Conservation (phyloP, 2,329 filamentous ascomycete genomes). For the Pseudocercospora cruenta region DNA sequence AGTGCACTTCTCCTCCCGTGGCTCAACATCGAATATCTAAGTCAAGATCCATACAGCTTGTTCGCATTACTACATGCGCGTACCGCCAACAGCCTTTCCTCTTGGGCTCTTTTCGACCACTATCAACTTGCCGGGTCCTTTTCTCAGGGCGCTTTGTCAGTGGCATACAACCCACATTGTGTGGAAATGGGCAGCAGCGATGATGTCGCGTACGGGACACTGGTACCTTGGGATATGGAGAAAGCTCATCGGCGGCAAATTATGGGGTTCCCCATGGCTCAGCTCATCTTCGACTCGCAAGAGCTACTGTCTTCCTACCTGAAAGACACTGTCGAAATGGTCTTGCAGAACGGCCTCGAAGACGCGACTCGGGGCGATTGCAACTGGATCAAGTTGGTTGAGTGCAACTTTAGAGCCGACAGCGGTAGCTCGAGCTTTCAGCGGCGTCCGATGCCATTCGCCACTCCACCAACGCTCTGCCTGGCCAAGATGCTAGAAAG, state of each 20-base stretch:
- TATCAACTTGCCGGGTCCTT: constrained; percentile 8
- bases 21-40: constrained; percentile 22
- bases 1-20: constrained; percentile 18
- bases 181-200: constrained; percentile 18
- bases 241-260: constrained; percentile 20
- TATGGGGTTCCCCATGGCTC: constrained; percentile 20
- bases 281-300: constrained; percentile 11
- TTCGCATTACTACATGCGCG: constrained; percentile 23
- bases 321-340: not conserved
- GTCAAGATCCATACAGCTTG: constrained; percentile 19
- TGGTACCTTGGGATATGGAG: constrained; percentile 16
- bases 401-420: not conserved
- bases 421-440: not conserved
- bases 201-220: constrained; percentile 8
- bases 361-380: not conserved
- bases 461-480: not conserved
- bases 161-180: constrained; percentile 20
- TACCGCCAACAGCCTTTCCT: not conserved
- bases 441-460: not conserved
- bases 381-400: not conserved
- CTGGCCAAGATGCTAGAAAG: not conserved
- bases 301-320: not conserved
- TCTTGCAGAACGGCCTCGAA: not conserved
- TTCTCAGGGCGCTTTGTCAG: constrained; percentile 1
- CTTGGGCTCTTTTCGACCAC: constrained; percentile 22